These are phyloP conservation scores for Noccaea bulbosa DNA, from an alignment of 345 rosid genomes.

Conservation along the genomic window DNA sequence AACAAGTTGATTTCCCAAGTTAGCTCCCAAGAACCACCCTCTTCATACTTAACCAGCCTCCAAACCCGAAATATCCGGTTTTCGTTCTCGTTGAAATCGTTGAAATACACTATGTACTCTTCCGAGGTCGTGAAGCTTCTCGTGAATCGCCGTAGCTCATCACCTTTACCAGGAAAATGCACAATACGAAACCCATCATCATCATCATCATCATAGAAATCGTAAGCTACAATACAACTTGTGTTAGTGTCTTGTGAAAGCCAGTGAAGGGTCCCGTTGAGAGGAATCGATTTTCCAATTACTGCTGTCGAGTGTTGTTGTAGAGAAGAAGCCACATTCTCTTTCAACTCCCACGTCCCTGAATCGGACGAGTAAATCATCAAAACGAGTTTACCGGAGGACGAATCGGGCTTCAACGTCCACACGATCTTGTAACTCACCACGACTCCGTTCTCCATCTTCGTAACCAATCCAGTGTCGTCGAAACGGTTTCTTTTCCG, in stretches of 20 bases:
- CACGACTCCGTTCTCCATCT: conserved; percentile 8
- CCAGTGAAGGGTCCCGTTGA: conserved; percentile 36
- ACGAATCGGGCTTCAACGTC: neutral
- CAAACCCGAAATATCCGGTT: conserved; percentile 22
- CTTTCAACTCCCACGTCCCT: neutral
- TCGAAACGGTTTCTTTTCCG: neutral
- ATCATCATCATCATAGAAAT: conserved; percentile 13
- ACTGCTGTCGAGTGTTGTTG: neutral
- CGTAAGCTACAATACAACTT: conserved; percentile 1
- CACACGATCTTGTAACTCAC: conserved; percentile 37
- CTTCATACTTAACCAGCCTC: conserved; percentile 21
- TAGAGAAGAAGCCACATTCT: neutral
- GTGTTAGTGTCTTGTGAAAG: neutral
- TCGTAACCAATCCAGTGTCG: conserved; percentile 28
- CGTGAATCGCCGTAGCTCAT: neutral
- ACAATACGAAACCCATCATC: neutral
- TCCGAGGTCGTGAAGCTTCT: conserved; percentile 16
- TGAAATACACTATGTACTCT: conserved; percentile 30
- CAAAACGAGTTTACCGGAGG: neutral
- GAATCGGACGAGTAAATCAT: conserved; percentile 29
- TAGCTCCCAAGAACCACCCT: conserved; percentile 25
- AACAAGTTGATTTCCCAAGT: conserved; percentile 2
- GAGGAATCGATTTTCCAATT: conserved; percentile 10
- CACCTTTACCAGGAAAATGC: conserved; percentile 8
- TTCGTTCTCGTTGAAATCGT: neutral